Conservation (phyloP, 2,329 filamentous ascomycete genomes). For the Neopestalotiopsis sp. region DNA sequence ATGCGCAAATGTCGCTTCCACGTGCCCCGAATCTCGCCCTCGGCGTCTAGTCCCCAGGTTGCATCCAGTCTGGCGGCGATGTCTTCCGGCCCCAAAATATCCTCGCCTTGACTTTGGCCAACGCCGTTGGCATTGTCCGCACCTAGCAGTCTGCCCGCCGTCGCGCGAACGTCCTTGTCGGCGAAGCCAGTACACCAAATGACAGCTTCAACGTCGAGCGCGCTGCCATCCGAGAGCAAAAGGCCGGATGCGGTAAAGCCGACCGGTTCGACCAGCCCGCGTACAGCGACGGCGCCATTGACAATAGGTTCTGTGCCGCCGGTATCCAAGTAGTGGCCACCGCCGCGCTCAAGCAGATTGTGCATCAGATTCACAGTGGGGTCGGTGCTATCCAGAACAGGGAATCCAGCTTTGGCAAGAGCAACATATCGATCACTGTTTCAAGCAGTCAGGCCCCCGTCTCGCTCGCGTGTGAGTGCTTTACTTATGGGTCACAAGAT, state of each 20-base stretch:
- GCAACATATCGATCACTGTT: constrained; percentile 36
- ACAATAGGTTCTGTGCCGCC: constrained; percentile 39
- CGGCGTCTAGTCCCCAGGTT: constrained; percentile 47
- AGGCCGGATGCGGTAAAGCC: constrained; percentile 36
- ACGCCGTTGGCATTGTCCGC: background rate
- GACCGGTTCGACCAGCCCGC: constrained; percentile 33
- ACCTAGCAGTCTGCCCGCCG: background rate
- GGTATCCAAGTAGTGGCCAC: constrained; percentile 44
- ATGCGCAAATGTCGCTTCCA: constrained; percentile 41
- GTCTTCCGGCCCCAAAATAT: constrained; percentile 31
- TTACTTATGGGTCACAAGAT: constrained; percentile 31
- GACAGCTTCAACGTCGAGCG: constrained; percentile 37
- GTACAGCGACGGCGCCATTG: constrained; percentile 35
- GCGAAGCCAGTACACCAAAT: constrained; percentile 44
- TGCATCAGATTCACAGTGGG: constrained; percentile 32
- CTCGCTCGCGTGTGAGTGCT: background rate
- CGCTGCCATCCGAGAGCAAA: constrained; percentile 36
- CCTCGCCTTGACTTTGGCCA: background rate
- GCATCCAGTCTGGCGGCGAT: constrained; percentile 40
- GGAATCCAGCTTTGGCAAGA: constrained; percentile 42
- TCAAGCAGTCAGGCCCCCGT: background rate
- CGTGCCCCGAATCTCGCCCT: constrained; percentile 48
- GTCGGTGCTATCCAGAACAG: constrained; percentile 39
- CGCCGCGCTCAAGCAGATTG: constrained; percentile 41
- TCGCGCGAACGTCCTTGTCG: constrained; percentile 25